Percentiles rank a stretch among this genome's conserved stretches.
Evolutionary conservation across 2,329 filamentous ascomycete species (phyloP).

Genomic region (Colletotrichum incanum): DNA sequence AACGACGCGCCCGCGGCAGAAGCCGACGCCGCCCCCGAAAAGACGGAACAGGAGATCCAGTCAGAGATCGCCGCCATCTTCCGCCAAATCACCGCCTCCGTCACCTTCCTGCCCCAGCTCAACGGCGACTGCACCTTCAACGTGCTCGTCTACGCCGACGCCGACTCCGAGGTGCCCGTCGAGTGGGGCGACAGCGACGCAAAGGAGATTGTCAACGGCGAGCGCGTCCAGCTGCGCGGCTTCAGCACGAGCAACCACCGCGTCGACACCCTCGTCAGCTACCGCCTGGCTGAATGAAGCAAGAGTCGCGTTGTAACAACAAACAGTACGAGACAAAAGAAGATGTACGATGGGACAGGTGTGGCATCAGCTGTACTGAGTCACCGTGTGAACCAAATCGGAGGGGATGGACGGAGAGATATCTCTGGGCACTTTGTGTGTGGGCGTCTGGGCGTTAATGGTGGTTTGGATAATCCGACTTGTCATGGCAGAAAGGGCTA

Average conservation of each 20-base stretch:
- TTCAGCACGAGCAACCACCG: constrained; percentile 96
- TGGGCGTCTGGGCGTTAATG: constrained; percentile 12
- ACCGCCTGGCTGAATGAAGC: constrained; percentile 68
- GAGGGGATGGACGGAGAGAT: background rate
- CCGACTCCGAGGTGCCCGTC: constrained; percentile 94
- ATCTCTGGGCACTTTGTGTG: background rate
- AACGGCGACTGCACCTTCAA: constrained; percentile 98
- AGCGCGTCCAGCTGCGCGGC: constrained; percentile 94
- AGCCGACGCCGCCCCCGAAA: constrained; percentile 69
- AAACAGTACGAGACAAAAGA: background rate
- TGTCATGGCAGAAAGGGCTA: background rate
- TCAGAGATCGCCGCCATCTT: constrained; percentile 97
- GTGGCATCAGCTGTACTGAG: background rate
- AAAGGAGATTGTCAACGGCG: constrained; percentile 94
- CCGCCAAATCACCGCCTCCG: constrained; percentile 96
- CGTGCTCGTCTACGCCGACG: constrained; percentile 96
- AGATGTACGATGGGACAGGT: background rate
- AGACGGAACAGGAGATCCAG: constrained; percentile 95
- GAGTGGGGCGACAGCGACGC: constrained; percentile 99
- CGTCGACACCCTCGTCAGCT: constrained; percentile 96
- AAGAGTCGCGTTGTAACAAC: background rate
- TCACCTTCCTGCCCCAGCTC: constrained; percentile 95
- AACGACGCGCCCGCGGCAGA: constrained; percentile 63
- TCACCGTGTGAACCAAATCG: background rate
- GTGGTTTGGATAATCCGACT: background rate